Evolutionary conservation across 2,329 filamentous ascomycete genomes (phyloP).

Genomic region (Aspergillus fumigatiaffinis): DNA sequence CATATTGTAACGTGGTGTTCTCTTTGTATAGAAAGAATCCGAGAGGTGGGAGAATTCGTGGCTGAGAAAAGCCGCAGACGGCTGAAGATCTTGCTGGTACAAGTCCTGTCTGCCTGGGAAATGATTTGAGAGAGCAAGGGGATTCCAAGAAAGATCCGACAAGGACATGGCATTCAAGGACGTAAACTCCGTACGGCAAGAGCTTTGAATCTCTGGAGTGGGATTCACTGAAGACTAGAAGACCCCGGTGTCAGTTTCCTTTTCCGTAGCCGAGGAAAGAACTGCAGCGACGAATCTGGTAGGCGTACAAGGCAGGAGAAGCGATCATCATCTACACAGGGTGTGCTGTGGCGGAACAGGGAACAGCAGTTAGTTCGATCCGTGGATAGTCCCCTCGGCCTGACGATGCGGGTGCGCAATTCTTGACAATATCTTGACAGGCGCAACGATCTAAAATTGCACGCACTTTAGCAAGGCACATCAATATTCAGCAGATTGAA

Average conservation of each 20-base stretch:
- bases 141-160: slow-evolving; percentile 31
- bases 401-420: neutral
- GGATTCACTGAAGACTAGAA: slow-evolving; percentile 6
- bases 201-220: slow-evolving; percentile 6
- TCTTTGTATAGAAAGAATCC: slow-evolving; percentile 11
- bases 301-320: neutral
- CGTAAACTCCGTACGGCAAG: slow-evolving; percentile 3
- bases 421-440: neutral
- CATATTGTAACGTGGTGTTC: slow-evolving; percentile 28
- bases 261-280: neutral
- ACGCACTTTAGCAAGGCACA: neutral
- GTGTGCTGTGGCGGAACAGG: neutral
- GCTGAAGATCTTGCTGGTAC: slow-evolving; percentile 20
- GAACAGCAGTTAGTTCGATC: neutral
- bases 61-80: slow-evolving; percentile 18
- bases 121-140: slow-evolving; percentile 28
- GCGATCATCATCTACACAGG: neutral
- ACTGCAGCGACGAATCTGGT: neutral
- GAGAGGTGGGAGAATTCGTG: slow-evolving; percentile 21
- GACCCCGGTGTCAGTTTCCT: neutral
- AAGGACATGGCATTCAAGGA: slow-evolving; percentile 34
- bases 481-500: neutral
- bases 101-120: slow-evolving; percentile 28
- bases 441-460: neutral
- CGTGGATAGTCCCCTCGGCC: neutral